Evolutionary conservation across 208 protist species (phyloP), one percentile per base, ranked within the genome.

Genomic region (Leishmania amazonensis): DNA sequence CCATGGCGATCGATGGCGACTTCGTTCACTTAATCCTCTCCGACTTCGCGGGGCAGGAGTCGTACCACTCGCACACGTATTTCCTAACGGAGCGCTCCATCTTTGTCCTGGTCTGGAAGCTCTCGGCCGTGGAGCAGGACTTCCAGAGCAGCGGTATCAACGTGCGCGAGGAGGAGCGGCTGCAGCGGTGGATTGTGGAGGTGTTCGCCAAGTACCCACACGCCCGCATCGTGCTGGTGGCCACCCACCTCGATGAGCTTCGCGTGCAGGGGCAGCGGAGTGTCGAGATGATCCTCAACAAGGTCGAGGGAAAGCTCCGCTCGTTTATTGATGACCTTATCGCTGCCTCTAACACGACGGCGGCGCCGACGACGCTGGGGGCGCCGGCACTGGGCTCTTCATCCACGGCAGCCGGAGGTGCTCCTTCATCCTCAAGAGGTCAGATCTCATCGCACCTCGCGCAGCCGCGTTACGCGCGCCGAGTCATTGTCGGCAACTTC

Each of bases 91-190:
- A 93, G 79, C 92, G 93, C 72, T 92, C 93, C 75, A 90, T 98
- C 71, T 97, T 97, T 87, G 83, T 87, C 42, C 86, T 98, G 38
- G 94, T 98, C 58, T 98, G 96, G 94, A 97, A 97, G 81, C 89
- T 98, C 35, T 98, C 93, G 24, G 90, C 89, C 51, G 87, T 97
- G 53, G 94, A 97, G 84, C 92, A 96, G 83, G 92, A 95, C 81
- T 96, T 93, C 84, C 88, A 92, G 70, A 93, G 86, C 83, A 91
- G 82, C 71, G 92, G 93, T 76, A 97, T 97, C 83, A 95, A 89
- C 83, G 83, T 67, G 15, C 81, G 86, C 9, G 93, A 98, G 87
- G 94, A 98, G 85, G 83, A 95, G 81, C 91, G 93, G 8, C 87
- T 98, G 83, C 91, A 95, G 71, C 91, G 88, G 75, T 97, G 93